Percentiles rank a stretch among this genome's conserved stretches.
Conservation (phyloP, 129 eudicot genomes). For the Flaveria ramosissima region DNA sequence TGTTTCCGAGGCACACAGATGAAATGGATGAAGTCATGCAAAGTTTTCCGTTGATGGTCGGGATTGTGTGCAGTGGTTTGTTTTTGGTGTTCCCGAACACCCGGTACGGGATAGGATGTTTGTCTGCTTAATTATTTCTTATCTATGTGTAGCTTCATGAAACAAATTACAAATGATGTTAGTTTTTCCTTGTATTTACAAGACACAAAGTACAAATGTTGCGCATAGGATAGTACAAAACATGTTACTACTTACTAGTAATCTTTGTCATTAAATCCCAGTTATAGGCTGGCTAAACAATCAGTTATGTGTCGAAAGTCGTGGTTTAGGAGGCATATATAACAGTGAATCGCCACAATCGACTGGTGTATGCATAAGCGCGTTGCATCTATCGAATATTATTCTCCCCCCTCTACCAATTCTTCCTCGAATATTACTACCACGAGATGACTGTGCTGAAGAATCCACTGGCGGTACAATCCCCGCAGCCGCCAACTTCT, state of each 20-base stretch:
- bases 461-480: constrained; percentile 67
- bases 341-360: constrained; percentile 55
- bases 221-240: constrained; percentile 4
- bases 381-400: constrained; percentile 81
- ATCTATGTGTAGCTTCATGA: background rate
- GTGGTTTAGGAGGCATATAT: constrained; percentile 57
- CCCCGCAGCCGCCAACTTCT: constrained; percentile 78
- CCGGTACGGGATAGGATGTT: constrained; percentile 82
- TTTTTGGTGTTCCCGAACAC: constrained; percentile 81
- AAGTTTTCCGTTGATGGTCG: constrained; percentile 90
- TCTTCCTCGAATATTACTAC: constrained; percentile 58
- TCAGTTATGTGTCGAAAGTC: constrained; percentile 37
- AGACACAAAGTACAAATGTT: background rate
- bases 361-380: constrained; percentile 61
- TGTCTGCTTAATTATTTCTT: constrained; percentile 46
- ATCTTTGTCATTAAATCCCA: background rate
- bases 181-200: constrained; percentile 26
- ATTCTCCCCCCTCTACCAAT: constrained; percentile 95
- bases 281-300: constrained; percentile 13
- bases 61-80: constrained; percentile 76
- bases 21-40: constrained; percentile 87
- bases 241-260: background rate
- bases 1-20: constrained; percentile 66
- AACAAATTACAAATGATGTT: too few relatives aligned
- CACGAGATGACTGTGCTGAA: constrained; percentile 34